These are phyloP conservation scores for Ceratobasidium sp. DNA, from an alignment of 1,284 basidiomycete genomes.

Conservation along the genomic window DNA sequence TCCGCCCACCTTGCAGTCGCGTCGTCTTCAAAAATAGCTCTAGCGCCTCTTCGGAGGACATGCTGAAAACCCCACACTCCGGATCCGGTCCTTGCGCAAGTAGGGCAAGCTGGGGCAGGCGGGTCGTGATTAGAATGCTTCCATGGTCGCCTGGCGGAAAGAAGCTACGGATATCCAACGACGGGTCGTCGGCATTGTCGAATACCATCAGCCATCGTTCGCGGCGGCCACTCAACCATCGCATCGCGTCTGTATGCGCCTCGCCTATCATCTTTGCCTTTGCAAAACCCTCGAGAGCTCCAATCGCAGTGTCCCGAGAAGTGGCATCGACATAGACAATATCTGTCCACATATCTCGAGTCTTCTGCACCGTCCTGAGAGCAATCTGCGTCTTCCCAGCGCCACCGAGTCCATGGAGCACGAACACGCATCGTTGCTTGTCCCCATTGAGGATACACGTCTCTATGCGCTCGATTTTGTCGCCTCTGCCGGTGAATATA, in stretches of 20 bases:
- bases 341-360: constrained; percentile 5
- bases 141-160: constrained; percentile 2
- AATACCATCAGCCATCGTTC: constrained; percentile 2
- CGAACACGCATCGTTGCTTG: background rate
- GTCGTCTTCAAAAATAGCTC: constrained; percentile 11
- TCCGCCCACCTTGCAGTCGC: background rate
- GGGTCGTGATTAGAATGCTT: constrained; percentile 20
- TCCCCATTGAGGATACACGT: background rate
- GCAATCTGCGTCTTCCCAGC: constrained; percentile 24
- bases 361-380: constrained; percentile 6
- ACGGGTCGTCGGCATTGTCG: constrained; percentile 21
- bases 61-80: background rate
- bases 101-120: background rate
- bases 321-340: constrained; percentile 10
- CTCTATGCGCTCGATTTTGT: background rate
- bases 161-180: background rate
- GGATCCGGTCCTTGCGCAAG: background rate
- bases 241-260: background rate
- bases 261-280: background rate
- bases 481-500: background rate
- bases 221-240: background rate
- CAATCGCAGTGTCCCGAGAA: background rate
- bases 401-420: background rate
- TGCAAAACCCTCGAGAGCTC: constrained; percentile 2
- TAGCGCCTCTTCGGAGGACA: background rate